Percentiles rank a stretch among this genome's conserved stretches.
phyloP scores from a whole-genome alignment of 2,329 filamentous ascomycete species.

The Fonsecaea pugnacius region DNA sequence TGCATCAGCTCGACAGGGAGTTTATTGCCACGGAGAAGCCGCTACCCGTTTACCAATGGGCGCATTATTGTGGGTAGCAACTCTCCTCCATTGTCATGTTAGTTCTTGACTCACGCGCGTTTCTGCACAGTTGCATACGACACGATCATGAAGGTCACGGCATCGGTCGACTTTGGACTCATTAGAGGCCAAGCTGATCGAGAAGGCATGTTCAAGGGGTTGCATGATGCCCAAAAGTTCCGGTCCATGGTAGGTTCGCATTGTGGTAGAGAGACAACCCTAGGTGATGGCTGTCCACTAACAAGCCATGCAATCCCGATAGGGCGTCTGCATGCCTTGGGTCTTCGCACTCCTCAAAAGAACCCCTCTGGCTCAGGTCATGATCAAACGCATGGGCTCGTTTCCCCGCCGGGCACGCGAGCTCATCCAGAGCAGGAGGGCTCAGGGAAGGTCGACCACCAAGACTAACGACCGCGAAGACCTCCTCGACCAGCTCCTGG shows the following conservation, averaged over 20 bases:
- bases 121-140: conserved; percentile 13
- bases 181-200: conserved; percentile 16
- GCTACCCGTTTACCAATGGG: conserved; percentile 14
- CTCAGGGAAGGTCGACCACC: conserved; percentile 7
- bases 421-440: conserved; percentile 43
- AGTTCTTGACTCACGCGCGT: not conserved
- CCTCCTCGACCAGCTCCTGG: conserved; percentile 36
- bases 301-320: not conserved
- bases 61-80: not conserved
- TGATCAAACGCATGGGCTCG: conserved; percentile 43
- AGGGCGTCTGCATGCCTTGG: conserved; percentile 7
- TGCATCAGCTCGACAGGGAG: not conserved
- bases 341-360: not conserved
- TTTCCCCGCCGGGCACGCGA: conserved; percentile 42
- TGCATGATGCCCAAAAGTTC: conserved; percentile 18
- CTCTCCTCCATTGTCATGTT: not conserved
- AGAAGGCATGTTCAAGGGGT: conserved; percentile 16
- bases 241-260: conserved; percentile 5
- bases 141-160: conserved; percentile 15
- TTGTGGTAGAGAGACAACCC: not conserved
- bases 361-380: conserved; percentile 19
- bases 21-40: not conserved
- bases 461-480: conserved; percentile 25
- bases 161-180: conserved; percentile 14
- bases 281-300: not conserved